phyloP scores from a whole-genome alignment of 257 asterid species.

The Ligustrum vulgare region DNA sequence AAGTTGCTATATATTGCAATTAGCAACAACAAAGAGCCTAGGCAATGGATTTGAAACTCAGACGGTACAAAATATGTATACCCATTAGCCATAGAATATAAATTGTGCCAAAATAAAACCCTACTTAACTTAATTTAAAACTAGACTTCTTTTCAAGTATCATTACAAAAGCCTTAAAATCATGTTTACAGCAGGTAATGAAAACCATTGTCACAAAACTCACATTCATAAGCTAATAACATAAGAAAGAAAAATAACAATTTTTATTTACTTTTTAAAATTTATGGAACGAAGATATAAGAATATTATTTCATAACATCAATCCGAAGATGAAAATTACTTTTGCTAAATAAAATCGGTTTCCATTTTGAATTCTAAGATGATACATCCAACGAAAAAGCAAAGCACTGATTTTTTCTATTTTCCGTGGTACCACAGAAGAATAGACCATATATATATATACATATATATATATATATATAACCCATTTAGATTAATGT shows the following conservation, averaged over 20 bases:
- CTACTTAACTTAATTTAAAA: background rate
- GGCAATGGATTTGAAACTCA: background rate
- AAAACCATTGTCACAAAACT: background rate
- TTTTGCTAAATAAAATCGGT: too few relatives aligned
- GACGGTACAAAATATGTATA: background rate
- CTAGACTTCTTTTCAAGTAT: background rate
- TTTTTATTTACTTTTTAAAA: too few relatives aligned
- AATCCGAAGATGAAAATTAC: background rate
- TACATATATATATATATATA: slow-evolving; percentile 5
- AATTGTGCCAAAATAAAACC: slow-evolving; percentile 1
- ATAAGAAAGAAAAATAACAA: background rate
- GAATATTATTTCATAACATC: background rate
- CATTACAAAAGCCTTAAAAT: background rate
- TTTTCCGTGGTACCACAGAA: background rate
- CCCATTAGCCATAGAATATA: background rate
- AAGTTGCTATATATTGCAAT: too few relatives aligned
- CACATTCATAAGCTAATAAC: background rate
- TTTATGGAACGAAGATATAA: background rate
- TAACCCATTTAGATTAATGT: too few relatives aligned
- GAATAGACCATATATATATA: too few relatives aligned
- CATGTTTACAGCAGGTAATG: background rate
- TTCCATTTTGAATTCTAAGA: too few relatives aligned
- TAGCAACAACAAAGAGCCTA: too few relatives aligned
- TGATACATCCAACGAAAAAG: slow-evolving; percentile 9
- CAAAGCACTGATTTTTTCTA: background rate